phyloP scores from a whole-genome alignment of 495 filamentous ascomycete genomes.

The Neurospora sp. region DNA sequence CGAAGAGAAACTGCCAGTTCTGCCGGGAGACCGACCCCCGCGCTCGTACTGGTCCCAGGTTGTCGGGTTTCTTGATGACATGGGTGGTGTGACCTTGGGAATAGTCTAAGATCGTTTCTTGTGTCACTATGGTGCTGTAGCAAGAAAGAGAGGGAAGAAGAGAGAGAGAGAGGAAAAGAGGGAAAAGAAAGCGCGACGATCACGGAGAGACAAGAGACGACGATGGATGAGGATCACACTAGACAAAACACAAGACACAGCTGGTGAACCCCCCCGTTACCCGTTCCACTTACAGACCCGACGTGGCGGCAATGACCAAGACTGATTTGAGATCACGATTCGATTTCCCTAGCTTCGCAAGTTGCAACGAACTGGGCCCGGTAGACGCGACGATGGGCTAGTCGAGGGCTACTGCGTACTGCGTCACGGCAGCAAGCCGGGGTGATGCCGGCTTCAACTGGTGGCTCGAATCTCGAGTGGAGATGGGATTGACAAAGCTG shows the following conservation, averaged over 20 bases:
- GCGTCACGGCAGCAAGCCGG: neutral
- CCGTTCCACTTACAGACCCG: neutral
- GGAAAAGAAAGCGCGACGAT: neutral
- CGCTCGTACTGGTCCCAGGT: constrained; percentile 44
- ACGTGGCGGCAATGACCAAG: neutral
- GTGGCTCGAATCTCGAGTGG: neutral
- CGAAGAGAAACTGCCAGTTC: constrained; percentile 29
- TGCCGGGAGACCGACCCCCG: constrained; percentile 18
- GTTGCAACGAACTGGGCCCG: neutral
- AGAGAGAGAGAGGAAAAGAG: neutral
- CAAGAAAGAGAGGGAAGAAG: neutral
- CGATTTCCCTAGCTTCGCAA: neutral
- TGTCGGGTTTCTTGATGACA: constrained; percentile 34
- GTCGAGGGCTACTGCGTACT: neutral
- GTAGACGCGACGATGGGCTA: neutral
- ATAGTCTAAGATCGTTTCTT: neutral
- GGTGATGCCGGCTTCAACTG: neutral
- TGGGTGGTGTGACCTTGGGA: neutral
- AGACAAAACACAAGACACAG: neutral
- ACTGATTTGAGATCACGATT: neutral
- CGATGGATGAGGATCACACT: neutral
- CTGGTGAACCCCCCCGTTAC: neutral
- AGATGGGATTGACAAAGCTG: neutral
- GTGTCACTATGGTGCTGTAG: neutral
- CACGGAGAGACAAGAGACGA: neutral